Evolutionary conservation across 73 alveolate genomes (phyloP).

Genomic region (Paramecium primaurelia): DNA sequence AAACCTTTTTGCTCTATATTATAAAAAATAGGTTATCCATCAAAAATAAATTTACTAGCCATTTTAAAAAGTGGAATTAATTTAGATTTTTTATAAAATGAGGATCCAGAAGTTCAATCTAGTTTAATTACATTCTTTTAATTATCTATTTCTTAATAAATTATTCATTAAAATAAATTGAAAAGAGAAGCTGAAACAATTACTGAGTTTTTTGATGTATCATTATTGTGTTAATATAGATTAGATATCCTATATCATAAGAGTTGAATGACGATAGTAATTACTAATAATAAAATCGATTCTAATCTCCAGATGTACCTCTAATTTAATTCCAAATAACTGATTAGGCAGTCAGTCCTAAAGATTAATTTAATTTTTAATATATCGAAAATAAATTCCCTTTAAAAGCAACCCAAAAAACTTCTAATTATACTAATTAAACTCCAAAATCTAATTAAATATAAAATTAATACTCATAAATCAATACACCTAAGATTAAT

Average conservation of each 20-base stretch:
- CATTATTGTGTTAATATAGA: not conserved
- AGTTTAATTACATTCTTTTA: not conserved
- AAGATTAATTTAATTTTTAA: not conserved
- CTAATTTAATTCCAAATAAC: not conserved
- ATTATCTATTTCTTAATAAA: not conserved
- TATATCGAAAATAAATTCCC: not conserved
- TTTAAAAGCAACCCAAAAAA: not conserved
- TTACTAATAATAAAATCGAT: not conserved
- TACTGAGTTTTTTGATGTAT: constrained; percentile 12
- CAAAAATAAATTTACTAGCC: not conserved
- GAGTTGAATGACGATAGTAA: not conserved
- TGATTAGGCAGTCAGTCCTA: not conserved
- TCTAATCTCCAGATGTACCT: not conserved
- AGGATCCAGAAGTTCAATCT: not conserved
- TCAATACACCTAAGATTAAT: not conserved
- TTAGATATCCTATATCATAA: not conserved
- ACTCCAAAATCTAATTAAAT: not conserved
- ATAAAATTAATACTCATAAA: not conserved
- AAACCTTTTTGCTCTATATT: not conserved
- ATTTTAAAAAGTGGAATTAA: not conserved
- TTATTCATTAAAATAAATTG: not conserved
- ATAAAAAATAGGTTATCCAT: not conserved
- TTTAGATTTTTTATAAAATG: not conserved
- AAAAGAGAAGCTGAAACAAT: not conserved
- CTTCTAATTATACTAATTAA: not conserved